Evolutionary conservation across 2,329 filamentous ascomycete genomes (phyloP).

Genomic region (Fusarium sp.): DNA sequence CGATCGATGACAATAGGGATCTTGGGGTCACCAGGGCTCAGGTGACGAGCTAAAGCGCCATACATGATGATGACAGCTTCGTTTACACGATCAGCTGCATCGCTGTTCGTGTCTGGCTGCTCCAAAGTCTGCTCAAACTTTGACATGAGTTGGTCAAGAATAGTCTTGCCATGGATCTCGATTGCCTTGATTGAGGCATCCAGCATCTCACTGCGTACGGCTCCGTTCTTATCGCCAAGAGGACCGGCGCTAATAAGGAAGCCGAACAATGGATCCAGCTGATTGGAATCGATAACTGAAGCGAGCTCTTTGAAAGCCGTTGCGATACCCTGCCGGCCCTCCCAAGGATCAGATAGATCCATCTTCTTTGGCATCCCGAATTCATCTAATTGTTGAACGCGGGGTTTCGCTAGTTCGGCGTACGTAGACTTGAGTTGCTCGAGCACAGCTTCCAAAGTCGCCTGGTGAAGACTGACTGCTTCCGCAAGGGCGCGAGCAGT

Average conservation of each 20-base stretch:
- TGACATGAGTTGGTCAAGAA: conserved; percentile 91
- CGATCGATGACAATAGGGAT: conserved; percentile 89
- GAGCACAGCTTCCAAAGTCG: conserved; percentile 71
- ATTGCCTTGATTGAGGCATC: conserved; percentile 88
- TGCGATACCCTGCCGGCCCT: conserved; percentile 88
- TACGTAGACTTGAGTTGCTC: conserved; percentile 77
- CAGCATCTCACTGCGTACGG: conserved; percentile 89
- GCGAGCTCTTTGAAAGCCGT: conserved; percentile 87
- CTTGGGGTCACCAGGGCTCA: conserved; percentile 85
- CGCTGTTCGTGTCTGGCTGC: conserved; percentile 81
- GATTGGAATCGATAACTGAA: conserved; percentile 71
- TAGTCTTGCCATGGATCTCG: conserved; percentile 79
- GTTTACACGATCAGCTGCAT: conserved; percentile 88
- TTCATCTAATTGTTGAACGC: conserved; percentile 85
- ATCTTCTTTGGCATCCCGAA: conserved; percentile 95
- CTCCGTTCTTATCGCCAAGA: conserved; percentile 81
- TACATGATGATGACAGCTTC: conserved; percentile 99
- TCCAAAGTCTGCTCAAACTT: conserved; percentile 91
- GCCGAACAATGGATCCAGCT: conserved; percentile 81
- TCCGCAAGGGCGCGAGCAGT: conserved; percentile 85
- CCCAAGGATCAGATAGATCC: conserved; percentile 90
- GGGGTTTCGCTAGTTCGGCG: conserved; percentile 81
- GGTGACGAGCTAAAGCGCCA: conserved; percentile 88
- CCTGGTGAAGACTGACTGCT: conserved; percentile 70
- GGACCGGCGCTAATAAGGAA: conserved; percentile 90